A percentile compares a stretch with the other conserved stretches of the same genome.
Conservation (phyloP, 2,329 filamentous ascomycete species). For the Microdochium paspali region DNA sequence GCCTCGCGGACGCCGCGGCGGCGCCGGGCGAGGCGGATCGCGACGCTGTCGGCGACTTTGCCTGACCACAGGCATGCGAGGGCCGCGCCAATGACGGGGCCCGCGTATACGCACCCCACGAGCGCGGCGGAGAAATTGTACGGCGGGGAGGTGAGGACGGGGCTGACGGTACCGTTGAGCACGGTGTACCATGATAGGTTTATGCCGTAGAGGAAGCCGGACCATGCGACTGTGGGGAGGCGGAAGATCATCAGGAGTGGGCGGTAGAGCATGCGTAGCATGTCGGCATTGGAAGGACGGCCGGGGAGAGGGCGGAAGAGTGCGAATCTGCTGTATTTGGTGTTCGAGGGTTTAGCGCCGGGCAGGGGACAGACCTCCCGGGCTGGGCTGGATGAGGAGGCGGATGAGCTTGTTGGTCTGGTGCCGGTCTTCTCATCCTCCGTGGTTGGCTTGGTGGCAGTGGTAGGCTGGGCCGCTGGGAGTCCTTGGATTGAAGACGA, state of each 20-base stretch:
- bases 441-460: no score
- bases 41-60: slow-evolving; percentile 16
- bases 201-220: slow-evolving; percentile 22
- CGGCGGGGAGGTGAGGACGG: slow-evolving; percentile 19
- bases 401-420: neutral
- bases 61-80: slow-evolving; percentile 16
- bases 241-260: slow-evolving; percentile 19
- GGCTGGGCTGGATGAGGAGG: neutral
- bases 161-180: slow-evolving; percentile 21
- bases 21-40: slow-evolving; percentile 24
- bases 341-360: no score
- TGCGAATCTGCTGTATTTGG: slow-evolving; percentile 13
- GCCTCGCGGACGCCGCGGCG: slow-evolving; percentile 27
- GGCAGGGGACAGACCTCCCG: neutral
- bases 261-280: slow-evolving; percentile 10
- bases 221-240: slow-evolving; percentile 20
- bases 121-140: slow-evolving; percentile 23
- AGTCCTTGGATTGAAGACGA: no score
- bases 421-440: slow-evolving; percentile 3
- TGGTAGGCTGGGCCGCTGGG: no score
- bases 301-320: slow-evolving; percentile 13
- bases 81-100: slow-evolving; percentile 16
- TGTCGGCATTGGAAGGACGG: slow-evolving; percentile 4
- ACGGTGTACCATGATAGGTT: slow-evolving; percentile 25
- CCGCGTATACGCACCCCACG: slow-evolving; percentile 20